Conservation (phyloP, 2,329 filamentous ascomycete species). For the Grosmannia clavigera region DNA sequence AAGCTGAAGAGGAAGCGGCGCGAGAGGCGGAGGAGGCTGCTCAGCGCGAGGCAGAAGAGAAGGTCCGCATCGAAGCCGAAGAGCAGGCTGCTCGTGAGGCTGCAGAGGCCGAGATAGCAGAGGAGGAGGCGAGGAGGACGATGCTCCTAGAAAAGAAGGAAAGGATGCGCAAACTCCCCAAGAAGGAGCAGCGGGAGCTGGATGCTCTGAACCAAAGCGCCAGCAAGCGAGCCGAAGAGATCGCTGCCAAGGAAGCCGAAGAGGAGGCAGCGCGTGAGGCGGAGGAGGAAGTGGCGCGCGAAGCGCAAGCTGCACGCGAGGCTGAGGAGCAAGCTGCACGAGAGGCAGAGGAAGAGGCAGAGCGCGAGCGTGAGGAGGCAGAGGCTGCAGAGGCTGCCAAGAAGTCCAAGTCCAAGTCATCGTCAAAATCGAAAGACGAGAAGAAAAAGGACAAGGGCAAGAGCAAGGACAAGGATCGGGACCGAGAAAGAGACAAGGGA, state of each 20-base stretch:
- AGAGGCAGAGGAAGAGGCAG: slow-evolving; percentile 18
- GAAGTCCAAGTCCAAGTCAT: slow-evolving; percentile 29
- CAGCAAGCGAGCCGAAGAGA: slow-evolving; percentile 18
- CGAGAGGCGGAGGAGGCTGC: slow-evolving; percentile 26
- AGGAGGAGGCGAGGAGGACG: slow-evolving; percentile 24
- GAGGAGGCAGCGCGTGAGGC: slow-evolving; percentile 22
- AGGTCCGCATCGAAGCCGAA: slow-evolving; percentile 11
- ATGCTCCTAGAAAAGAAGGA: slow-evolving; percentile 18
- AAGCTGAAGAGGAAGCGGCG: slow-evolving; percentile 22
- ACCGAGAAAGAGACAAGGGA: neutral
- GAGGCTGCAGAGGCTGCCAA: slow-evolving; percentile 15
- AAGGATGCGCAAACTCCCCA: slow-evolving; percentile 17
- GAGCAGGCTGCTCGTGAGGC: slow-evolving; percentile 18
- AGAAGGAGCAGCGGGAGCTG: slow-evolving; percentile 19
- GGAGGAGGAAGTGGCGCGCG: slow-evolving; percentile 18
- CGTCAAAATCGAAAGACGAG: slow-evolving; percentile 17
- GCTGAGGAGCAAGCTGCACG: slow-evolving; percentile 15
- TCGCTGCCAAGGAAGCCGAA: slow-evolving; percentile 16
- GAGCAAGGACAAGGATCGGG: slow-evolving; percentile 3
- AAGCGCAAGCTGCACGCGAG: slow-evolving; percentile 18
- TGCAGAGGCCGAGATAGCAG: slow-evolving; percentile 24
- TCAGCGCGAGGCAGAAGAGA: slow-evolving; percentile 13
- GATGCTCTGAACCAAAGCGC: slow-evolving; percentile 23
- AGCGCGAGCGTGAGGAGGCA: slow-evolving; percentile 19
- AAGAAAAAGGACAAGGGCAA: slow-evolving; percentile 5